These are phyloP conservation scores for Globisporangium iwayamae DNA, from an alignment of 352 stramenopile genomes.

Conservation along the genomic window DNA sequence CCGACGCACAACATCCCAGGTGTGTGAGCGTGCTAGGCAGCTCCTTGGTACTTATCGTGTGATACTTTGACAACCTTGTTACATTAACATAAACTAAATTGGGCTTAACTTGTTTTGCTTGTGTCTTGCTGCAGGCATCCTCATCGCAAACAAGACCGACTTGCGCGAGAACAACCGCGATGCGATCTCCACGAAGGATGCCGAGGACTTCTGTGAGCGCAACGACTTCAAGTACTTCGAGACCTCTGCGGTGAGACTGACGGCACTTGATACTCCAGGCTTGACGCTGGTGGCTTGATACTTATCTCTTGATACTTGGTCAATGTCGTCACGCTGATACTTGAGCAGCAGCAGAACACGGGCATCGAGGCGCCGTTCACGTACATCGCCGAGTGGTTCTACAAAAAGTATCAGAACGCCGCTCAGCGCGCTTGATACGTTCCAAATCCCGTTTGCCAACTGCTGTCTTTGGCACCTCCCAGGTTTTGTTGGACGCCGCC, in stretches of 20 bases:
- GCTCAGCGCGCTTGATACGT: constrained; percentile 40
- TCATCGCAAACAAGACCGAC: constrained; percentile 80
- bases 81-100: neutral
- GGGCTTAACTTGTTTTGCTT: neutral
- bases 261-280: neutral
- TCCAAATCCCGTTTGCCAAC: neutral
- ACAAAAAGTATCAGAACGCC: constrained; percentile 80
- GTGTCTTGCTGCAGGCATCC: constrained; percentile 31
- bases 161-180: constrained; percentile 75
- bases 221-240: constrained; percentile 86
- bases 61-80: neutral
- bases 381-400: constrained; percentile 80
- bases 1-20: constrained; percentile 74
- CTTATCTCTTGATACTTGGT: constrained; percentile 4
- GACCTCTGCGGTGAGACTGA: constrained; percentile 50
- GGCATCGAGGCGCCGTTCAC: constrained; percentile 71
- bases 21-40: constrained; percentile 6
- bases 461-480: too few relatives aligned
- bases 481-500: neutral
- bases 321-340: neutral
- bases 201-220: constrained; percentile 59
- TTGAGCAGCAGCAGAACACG: constrained; percentile 61
- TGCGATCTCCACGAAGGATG: constrained; percentile 65
- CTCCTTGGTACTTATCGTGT: neutral
- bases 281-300: neutral